Conservation (phyloP, 208 protist species). For the Endotrypanum monterogeii region DNA sequence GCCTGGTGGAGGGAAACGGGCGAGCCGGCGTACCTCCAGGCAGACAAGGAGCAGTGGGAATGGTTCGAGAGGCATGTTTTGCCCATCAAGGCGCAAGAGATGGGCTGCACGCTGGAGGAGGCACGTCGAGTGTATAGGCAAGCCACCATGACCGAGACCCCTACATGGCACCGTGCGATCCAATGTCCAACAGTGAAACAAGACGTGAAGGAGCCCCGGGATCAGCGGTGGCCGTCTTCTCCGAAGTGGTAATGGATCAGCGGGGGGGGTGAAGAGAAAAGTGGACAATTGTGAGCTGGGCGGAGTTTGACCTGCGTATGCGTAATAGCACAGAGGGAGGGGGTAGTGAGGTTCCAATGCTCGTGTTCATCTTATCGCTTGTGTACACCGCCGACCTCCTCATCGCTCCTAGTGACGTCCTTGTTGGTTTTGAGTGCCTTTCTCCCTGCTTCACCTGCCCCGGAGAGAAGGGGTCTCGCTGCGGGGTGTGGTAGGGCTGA, state of each 20-base stretch:
- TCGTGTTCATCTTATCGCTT: background rate
- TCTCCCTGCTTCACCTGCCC: too few relatives aligned
- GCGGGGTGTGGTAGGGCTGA: too few relatives aligned
- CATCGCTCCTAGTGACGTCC: background rate
- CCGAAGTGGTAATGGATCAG: constrained; percentile 75
- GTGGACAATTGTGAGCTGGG: too few relatives aligned
- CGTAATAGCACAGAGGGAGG: background rate
- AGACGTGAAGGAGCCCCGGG: constrained; percentile 85
- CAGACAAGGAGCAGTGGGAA: constrained; percentile 57
- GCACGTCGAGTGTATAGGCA: constrained; percentile 50
- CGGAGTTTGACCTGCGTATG: too few relatives aligned
- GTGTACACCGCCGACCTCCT: background rate
- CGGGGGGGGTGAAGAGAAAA: background rate
- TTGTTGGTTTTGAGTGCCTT: background rate
- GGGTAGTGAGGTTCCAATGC: background rate
- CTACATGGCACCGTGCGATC: constrained; percentile 65
- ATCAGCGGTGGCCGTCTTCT: constrained; percentile 89
- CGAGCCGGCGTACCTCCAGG: constrained; percentile 62
- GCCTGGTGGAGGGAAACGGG: constrained; percentile 81
- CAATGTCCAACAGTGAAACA: constrained; percentile 61
- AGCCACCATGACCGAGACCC: constrained; percentile 65
- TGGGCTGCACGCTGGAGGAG: constrained; percentile 61
- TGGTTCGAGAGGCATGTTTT: constrained; percentile 79
- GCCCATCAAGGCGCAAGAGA: constrained; percentile 58
- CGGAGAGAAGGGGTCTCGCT: too few relatives aligned